A percentile compares a stretch with the other conserved stretches of the same genome.
Conservation (phyloP, 176 grass and related monocot genomes). For the Pontederia paniculata region DNA sequence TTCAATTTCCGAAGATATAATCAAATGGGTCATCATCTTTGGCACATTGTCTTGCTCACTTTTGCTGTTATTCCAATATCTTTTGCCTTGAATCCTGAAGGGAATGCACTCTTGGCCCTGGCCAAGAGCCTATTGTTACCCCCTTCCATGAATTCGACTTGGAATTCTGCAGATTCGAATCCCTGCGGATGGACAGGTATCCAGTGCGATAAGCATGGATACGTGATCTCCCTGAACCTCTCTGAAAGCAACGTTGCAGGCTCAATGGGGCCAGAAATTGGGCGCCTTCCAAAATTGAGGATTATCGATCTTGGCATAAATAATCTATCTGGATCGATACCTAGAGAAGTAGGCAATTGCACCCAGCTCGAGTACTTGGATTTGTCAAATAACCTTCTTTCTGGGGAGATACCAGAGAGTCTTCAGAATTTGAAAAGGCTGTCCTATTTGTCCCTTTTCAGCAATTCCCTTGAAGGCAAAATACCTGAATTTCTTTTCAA, state of each 20-base stretch:
- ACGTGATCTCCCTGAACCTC: constrained; percentile 32
- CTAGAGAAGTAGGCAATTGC: constrained; percentile 46
- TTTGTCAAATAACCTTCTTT: constrained; percentile 42
- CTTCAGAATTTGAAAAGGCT: constrained; percentile 39
- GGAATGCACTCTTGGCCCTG: constrained; percentile 37
- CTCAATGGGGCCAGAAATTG: constrained; percentile 42
- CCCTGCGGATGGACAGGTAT: constrained; percentile 52
- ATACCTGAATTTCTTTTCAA: constrained; percentile 51
- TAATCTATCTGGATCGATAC: constrained; percentile 37
- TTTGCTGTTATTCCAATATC: constrained; percentile 19
- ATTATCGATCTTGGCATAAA: constrained; percentile 19
- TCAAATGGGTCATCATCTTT: constrained; percentile 13
- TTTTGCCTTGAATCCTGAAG: constrained; percentile 44
- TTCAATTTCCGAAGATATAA: no score
- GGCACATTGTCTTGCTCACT: constrained; percentile 20
- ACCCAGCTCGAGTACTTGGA: constrained; percentile 37
- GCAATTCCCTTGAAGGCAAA: constrained; percentile 32
- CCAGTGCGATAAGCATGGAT: constrained; percentile 21
- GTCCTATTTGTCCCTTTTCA: constrained; percentile 20
- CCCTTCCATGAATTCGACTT: constrained; percentile 21
- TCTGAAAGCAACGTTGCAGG: constrained; percentile 28
- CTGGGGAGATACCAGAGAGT: constrained; percentile 50
- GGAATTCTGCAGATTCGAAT: constrained; percentile 37
- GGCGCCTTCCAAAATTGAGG: constrained; percentile 22
- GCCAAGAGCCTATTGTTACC: constrained; percentile 37